Base-by-base conservation (phyloP, 352 stramenopile species). In the Phytophthora sp. region DNA sequence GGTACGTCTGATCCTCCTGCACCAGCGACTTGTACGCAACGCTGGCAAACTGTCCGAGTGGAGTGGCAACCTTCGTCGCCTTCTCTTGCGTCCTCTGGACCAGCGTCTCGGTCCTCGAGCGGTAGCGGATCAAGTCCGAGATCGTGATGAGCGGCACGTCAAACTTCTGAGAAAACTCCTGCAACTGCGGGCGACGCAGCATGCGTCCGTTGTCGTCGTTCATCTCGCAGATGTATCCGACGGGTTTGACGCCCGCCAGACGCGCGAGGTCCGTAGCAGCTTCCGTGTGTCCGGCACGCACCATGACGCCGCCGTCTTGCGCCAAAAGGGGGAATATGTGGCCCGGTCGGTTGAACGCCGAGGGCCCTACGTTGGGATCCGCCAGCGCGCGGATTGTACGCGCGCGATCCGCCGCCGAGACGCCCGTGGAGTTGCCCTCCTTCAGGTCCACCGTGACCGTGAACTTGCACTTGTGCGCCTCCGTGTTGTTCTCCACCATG, bases 391-490 rank as follows among this genome's bases (percentile, higher is more conserved):
- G 86, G 61, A 98, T 93, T 10, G 97, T 99, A 30, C 81, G 92
- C 17, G 97, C 92, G 32, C 97, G 87, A 69, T 99, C 97, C 3
- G 69, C 84, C 0, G 97, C 96, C 63, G 95, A 99, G 49, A 99
- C 98, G 55, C 97, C 97, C 35, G 97, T 99, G 24, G 95, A 96
- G 64, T 98, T 98, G 72, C 94, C 95, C 77, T 83, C 81, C 11
- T 76, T 62, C 10, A 88, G 50, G 79, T 99, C 97, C 20, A 99
- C 94, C 30, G 93, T 98, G 41, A 99, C 76, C 31, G 93, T 98
- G 75, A 99, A 99, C 32, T 98, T 98, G 62, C 97, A 99, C 54
- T 96, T 92, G 81, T 99, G 98, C 30, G 96, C 92, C 77, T 99
- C 97, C 66, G 98, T 97, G 76, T 99, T 99, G 60, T 99, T 91